Evolutionary conservation across 2,329 filamentous ascomycete genomes (phyloP).

Genomic region (Stemphylium vesicarium): DNA sequence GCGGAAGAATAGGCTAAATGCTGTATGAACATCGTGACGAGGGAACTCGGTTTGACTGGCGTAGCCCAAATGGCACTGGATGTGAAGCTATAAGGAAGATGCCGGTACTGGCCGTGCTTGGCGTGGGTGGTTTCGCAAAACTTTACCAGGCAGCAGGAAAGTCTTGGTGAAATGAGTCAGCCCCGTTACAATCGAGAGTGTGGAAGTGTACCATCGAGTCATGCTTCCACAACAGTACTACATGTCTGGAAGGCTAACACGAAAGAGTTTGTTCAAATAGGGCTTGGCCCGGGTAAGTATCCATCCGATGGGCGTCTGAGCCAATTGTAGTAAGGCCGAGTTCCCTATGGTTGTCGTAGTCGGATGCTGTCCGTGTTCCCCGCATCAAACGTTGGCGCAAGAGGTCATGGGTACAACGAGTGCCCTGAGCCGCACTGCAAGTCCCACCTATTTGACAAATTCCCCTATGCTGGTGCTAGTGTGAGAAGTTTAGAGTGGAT

Average conservation of each 20-base stretch:
- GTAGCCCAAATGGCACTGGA: too few relatives aligned
- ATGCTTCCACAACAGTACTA: neutral
- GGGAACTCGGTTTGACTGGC: too few relatives aligned
- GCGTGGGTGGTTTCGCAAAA: neutral
- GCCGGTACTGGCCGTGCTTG: neutral
- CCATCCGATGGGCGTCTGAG: neutral
- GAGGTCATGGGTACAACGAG: neutral
- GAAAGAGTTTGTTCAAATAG: too few relatives aligned
- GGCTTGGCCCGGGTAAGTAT: too few relatives aligned
- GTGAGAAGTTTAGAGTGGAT: neutral
- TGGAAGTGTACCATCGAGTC: neutral
- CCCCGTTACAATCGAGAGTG: neutral
- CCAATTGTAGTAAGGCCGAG: neutral
- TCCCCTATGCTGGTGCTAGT: too few relatives aligned
- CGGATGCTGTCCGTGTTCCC: neutral
- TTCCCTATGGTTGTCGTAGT: neutral
- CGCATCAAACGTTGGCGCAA: conserved; percentile 3
- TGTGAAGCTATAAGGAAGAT: too few relatives aligned
- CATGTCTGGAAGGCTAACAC: too few relatives aligned
- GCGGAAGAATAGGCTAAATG: too few relatives aligned
- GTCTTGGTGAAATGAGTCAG: neutral
- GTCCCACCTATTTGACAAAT: too few relatives aligned
- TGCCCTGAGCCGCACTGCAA: neutral
- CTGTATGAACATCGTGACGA: too few relatives aligned
- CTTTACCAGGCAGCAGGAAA: neutral